Conservation (phyloP, 371 early-diverging fungal genomes). For the Fennellomyces sp. region DNA sequence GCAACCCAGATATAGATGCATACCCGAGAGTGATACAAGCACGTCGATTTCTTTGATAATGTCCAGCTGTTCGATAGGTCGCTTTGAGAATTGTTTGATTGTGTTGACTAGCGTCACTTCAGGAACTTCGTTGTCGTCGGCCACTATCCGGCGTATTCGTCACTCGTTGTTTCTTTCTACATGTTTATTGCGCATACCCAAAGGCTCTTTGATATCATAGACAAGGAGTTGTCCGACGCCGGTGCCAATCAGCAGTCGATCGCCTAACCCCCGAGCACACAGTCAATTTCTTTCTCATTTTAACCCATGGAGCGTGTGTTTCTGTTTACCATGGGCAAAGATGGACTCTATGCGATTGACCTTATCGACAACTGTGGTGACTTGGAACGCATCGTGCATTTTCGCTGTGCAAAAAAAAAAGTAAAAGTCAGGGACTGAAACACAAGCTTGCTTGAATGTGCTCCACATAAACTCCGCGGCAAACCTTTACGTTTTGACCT, state of each 20-base stretch:
- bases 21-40: slow-evolving; percentile 73
- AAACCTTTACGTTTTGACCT: background rate
- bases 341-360: slow-evolving; percentile 65
- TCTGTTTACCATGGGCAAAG: slow-evolving; percentile 60
- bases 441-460: no score
- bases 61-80: slow-evolving; percentile 76
- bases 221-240: slow-evolving; percentile 70
- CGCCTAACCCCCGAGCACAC: no score
- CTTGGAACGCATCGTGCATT: slow-evolving; percentile 75
- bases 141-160: slow-evolving; percentile 28
- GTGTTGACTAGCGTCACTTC: slow-evolving; percentile 66
- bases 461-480: background rate
- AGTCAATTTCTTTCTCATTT: no score
- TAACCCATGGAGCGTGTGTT: background rate
- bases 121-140: slow-evolving; percentile 52
- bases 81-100: slow-evolving; percentile 71
- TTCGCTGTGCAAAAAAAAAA: slow-evolving; percentile 2
- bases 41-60: slow-evolving; percentile 79
- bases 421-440: background rate
- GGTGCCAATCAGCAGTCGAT: slow-evolving; percentile 76
- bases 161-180: background rate
- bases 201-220: slow-evolving; percentile 69
- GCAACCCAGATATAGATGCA: background rate
- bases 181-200: slow-evolving; percentile 34
- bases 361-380: slow-evolving; percentile 69